These are phyloP conservation scores for Davidsoniella australis DNA, from an alignment of 2,329 filamentous ascomycete species.

Conservation along the genomic window DNA sequence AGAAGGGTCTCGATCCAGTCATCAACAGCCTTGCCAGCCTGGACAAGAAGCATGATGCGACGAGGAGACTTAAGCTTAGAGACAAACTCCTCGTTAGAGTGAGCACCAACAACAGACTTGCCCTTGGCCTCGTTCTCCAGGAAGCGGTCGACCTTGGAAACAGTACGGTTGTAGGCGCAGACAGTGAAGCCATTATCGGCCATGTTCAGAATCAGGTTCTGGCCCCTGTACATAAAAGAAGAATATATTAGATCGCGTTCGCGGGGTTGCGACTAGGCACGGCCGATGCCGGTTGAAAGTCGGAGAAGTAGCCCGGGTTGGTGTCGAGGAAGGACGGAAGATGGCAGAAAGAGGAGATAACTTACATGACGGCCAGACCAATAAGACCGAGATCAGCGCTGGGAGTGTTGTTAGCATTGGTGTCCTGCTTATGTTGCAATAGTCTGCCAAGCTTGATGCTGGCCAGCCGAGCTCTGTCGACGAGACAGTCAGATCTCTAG, in stretches of 20 bases:
- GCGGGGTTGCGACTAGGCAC: neutral
- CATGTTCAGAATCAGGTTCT: constrained; percentile 82
- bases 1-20: constrained; percentile 96
- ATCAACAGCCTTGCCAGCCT: constrained; percentile 94
- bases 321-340: constrained; percentile 1
- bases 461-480: constrained; percentile 52
- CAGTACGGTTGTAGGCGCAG: constrained; percentile 95
- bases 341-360: constrained; percentile 15
- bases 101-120: constrained; percentile 87
- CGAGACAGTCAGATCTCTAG: neutral
- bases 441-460: constrained; percentile 42
- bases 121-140: constrained; percentile 82
- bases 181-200: constrained; percentile 91
- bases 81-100: constrained; percentile 87
- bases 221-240: constrained; percentile 31
- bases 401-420: constrained; percentile 37
- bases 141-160: constrained; percentile 94
- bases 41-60: constrained; percentile 95
- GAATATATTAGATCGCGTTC: constrained; percentile 11
- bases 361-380: constrained; percentile 77
- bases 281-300: neutral
- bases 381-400: constrained; percentile 85
- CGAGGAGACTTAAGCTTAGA: constrained; percentile 94
- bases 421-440: constrained; percentile 11
- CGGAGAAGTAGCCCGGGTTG: neutral